Evolutionary conservation across 345 rosid genomes (phyloP), one percentile per base, ranked within the genome.

Genomic region (Laguncularia racemosa): DNA sequence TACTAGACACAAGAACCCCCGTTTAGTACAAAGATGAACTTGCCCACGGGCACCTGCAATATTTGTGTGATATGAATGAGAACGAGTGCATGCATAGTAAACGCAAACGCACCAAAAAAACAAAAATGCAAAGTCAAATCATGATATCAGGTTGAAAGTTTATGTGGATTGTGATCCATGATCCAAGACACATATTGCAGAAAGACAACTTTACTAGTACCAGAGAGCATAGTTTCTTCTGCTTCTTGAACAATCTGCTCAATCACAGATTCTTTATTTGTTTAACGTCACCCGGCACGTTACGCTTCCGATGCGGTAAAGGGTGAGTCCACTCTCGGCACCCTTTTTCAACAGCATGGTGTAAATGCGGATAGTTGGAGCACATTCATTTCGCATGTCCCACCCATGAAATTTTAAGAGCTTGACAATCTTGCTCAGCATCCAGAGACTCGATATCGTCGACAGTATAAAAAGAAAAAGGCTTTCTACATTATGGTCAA

Each of bases 321-420:
- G 86, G 61, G 89, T 73, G 21, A 87, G 81, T 54, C 88, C 90
- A 56, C 85, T 81, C 62, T 73, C 71, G 17, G 68, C 75, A 20
- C 91, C 97, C 74, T 87, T 87, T 82, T 87, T 83, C 50, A 87
- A 75, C 67, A 90, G 97, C 91, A 84, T 81, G 45, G 89, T 85
- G 44, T 91, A 87, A 63, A 87, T 83, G 33, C 62, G 73, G 57
- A 84, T 65, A 51, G 76, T 76, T 55, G 75, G 77, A 13, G 83
- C 81, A n/a, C 78, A 76, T 40, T 63, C 59, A 2, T 60, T 58
- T 12, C 89, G 74, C 14, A 90, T 52, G 57, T 87, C 85, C 95
- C 97, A 90, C 50, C 95, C 95, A 50, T 83, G 78, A 55, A 64
- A 63, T 63, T 64, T 84, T 67, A 90, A 58, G 63, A 87, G 83